Percentiles rank a stretch among this genome's conserved stretches.
phyloP scores from a whole-genome alignment of 495 filamentous ascomycete species.

The Stereocaulon alpinum region DNA sequence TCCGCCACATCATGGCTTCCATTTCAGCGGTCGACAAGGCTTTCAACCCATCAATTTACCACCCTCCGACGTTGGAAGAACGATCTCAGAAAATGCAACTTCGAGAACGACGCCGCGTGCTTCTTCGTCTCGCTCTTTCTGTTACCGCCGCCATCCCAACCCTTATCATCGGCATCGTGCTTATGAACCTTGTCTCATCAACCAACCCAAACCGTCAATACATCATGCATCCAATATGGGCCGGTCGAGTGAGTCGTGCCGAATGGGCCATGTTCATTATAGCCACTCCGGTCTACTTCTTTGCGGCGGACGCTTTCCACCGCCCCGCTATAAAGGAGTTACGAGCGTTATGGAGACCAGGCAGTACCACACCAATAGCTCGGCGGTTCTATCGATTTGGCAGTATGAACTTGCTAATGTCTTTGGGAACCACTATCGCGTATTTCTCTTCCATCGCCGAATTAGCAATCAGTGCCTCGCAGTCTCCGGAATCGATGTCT shows the following conservation, averaged over 20 bases:
- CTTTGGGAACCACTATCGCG: conserved; percentile 73
- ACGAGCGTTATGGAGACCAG: conserved; percentile 61
- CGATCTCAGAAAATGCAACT: conserved; percentile 58
- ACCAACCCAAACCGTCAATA: conserved; percentile 44
- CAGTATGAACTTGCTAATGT: conserved; percentile 90
- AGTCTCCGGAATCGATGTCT: conserved; percentile 27
- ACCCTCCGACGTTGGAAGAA: conserved; percentile 74
- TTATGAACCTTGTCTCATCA: conserved; percentile 64
- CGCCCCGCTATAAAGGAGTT: conserved; percentile 65
- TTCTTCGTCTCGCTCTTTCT: conserved; percentile 56
- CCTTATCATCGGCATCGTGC: conserved; percentile 79
- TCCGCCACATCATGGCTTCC: conserved; percentile 56
- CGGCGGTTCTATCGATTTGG: conserved; percentile 80
- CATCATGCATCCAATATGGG: conserved; percentile 59
- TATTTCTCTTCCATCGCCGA: conserved; percentile 74
- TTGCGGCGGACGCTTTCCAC: conserved; percentile 77
- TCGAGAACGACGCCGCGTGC: conserved; percentile 48
- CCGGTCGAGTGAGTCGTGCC: conserved; percentile 59
- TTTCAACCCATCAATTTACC: conserved; percentile 62
- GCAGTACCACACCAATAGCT: conserved; percentile 60
- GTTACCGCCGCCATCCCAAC: conserved; percentile 72
- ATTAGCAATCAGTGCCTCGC: conserved; percentile 55
- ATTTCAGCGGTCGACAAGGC: conserved; percentile 53
- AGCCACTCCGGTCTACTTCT: conserved; percentile 81
- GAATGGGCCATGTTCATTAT: conserved; percentile 77